phyloP scores from a whole-genome alignment of 306 rosid species.

The apple (Malus domestica) region DNA sequence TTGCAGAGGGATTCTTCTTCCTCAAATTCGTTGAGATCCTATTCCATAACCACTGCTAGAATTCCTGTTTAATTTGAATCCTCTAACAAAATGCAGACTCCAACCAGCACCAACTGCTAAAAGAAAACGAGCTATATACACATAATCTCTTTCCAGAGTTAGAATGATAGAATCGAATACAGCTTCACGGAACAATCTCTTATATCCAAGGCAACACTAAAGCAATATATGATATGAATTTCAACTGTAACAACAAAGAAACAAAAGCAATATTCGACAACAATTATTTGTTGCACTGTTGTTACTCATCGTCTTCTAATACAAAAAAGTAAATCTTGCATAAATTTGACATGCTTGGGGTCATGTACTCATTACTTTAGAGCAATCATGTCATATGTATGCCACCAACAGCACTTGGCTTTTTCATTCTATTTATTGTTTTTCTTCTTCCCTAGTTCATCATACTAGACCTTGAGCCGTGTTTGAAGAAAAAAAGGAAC shows the following conservation, averaged over 20 bases:
- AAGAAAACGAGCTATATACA: neutral
- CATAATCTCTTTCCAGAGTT: neutral
- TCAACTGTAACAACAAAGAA: constrained; percentile 14
- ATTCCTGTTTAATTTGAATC: too few species aligned
- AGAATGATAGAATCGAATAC: neutral
- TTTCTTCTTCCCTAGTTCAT: constrained; percentile 27
- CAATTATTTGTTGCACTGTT: constrained; percentile 12
- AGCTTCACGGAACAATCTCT: constrained; percentile 1
- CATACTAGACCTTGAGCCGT: constrained; percentile 37
- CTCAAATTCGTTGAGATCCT: too few species aligned
- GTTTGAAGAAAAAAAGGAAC: constrained; percentile 22
- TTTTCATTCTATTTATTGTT: constrained; percentile 28
- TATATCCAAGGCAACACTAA: constrained; percentile 3
- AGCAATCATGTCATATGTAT: constrained; percentile 36
- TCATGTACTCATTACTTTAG: constrained; percentile 35
- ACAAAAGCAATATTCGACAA: constrained; percentile 23
- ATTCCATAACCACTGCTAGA: too few species aligned
- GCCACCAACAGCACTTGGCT: constrained; percentile 27
- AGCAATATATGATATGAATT: neutral
- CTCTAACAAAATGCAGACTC: too few species aligned
- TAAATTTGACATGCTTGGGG: constrained; percentile 38
- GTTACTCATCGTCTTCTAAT: constrained; percentile 27
- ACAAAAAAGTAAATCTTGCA: constrained; percentile 20
- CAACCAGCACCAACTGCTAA: too few species aligned
- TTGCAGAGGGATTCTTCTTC: too few species aligned